Conservation (phyloP, 2,329 filamentous ascomycete genomes). For the Fusarium sp. region DNA sequence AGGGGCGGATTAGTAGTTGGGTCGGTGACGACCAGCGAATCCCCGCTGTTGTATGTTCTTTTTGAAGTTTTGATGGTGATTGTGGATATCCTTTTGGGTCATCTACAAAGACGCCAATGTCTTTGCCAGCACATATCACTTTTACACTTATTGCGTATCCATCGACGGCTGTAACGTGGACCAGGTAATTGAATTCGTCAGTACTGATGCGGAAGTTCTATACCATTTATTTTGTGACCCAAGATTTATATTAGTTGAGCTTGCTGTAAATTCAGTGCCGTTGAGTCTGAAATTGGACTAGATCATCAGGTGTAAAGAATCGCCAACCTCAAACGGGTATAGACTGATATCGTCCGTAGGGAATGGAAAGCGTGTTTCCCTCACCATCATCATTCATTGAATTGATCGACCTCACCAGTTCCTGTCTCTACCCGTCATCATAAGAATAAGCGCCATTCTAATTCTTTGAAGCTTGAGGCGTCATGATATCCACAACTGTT, state of each 20-base stretch:
- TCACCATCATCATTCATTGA: not conserved
- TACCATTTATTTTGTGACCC: too few species aligned
- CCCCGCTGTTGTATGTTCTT: slow-evolving; percentile 4
- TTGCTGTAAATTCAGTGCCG: too few species aligned
- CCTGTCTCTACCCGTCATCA: not conserved
- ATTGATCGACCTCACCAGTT: not conserved
- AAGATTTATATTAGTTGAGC: too few species aligned
- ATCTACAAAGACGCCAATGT: not conserved
- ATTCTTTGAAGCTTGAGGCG: too few species aligned
- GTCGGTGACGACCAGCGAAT: slow-evolving; percentile 5
- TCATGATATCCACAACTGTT: not conserved
- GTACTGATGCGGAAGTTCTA: too few species aligned
- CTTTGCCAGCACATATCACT: too few species aligned
- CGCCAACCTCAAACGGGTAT: not conserved
- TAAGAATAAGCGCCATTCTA: fast-evolving
- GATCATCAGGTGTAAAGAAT: too few species aligned
- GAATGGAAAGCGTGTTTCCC: not conserved
- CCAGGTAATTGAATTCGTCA: too few species aligned
- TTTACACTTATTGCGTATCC: too few species aligned
- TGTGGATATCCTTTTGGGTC: not conserved
- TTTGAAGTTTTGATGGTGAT: not conserved
- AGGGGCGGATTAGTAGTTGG: slow-evolving; percentile 9
- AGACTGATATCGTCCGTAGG: not conserved
- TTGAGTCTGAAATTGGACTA: too few species aligned
- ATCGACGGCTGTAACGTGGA: too few species aligned